Conservation (phyloP, 2,329 filamentous ascomycete species). For the Orbilia quercus region DNA sequence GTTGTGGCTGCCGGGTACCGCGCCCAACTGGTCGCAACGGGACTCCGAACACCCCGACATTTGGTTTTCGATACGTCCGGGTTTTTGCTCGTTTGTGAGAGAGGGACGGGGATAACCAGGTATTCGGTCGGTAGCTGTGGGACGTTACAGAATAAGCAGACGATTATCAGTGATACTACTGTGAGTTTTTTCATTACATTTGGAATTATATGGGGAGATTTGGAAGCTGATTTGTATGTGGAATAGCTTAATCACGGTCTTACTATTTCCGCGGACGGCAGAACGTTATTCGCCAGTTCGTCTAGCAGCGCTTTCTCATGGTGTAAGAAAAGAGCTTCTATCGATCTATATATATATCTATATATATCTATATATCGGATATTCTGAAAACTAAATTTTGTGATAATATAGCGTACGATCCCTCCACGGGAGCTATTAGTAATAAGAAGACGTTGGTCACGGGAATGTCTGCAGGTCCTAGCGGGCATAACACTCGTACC, state of each 20-base stretch:
- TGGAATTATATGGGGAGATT: no score
- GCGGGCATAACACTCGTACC: constrained; percentile 75
- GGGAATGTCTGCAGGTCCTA: constrained; percentile 69
- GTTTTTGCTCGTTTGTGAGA: constrained; percentile 66
- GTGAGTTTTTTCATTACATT: no score
- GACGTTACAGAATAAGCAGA: constrained; percentile 56
- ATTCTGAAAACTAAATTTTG: constrained; percentile 30
- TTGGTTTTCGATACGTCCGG: constrained; percentile 66
- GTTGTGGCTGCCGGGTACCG: constrained; percentile 63
- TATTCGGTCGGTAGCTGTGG: constrained; percentile 65
- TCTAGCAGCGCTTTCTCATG: constrained; percentile 12
- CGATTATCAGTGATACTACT: constrained; percentile 49
- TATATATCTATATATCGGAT: neutral
- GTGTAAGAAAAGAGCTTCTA: no score
- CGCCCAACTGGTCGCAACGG: constrained; percentile 65
- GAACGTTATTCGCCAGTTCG: constrained; percentile 65
- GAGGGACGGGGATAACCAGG: constrained; percentile 64
- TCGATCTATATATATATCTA: no score
- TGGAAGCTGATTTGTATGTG: no score
- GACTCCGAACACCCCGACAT: constrained; percentile 65
- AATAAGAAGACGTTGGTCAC: constrained; percentile 69
- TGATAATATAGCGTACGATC: constrained; percentile 74
- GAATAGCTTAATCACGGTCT: constrained; percentile 70
- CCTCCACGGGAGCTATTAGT: constrained; percentile 66
- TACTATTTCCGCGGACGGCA: constrained; percentile 68